Conservation (phyloP, 371 early-diverging fungal genomes). For the Syncephalastrum racemosum region DNA sequence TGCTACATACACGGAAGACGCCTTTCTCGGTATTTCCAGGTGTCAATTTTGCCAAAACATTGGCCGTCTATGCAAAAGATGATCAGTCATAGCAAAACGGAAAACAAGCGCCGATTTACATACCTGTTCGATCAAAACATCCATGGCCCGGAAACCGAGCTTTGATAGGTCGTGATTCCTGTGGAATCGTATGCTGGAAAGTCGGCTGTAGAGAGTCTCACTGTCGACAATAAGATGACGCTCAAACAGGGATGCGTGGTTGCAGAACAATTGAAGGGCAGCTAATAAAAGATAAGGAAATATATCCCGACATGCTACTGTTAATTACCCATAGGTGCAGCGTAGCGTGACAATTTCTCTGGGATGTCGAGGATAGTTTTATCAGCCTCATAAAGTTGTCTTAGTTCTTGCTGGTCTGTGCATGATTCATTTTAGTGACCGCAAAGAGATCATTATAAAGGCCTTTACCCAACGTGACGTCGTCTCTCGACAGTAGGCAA, state of each 20-base stretch:
- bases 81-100: not conserved
- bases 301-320: not conserved
- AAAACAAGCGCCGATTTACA: not conserved
- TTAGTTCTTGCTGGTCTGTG: conserved; percentile 25
- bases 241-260: conserved; percentile 55
- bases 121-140: conserved; percentile 55
- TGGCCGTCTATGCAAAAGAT: conserved; percentile 11
- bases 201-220: conserved; percentile 38
- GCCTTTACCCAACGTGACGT: not conserved
- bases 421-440: not conserved
- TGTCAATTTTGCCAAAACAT: conserved; percentile 14
- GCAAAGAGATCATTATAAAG: not conserved
- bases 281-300: conserved; percentile 29
- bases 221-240: conserved; percentile 41
- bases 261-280: conserved; percentile 54
- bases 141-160: conserved; percentile 52
- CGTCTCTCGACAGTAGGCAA: conserved; percentile 29
- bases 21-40: conserved; percentile 17
- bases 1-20: conserved; percentile 21
- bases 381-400: conserved; percentile 29
- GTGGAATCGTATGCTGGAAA: conserved; percentile 35
- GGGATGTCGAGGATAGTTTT: conserved; percentile 44
- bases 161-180: conserved; percentile 51
- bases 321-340: conserved; percentile 44
- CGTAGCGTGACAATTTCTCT: conserved; percentile 44